Percentiles rank a stretch among this genome's conserved stretches.
Conservation (phyloP, 108 stramenopile species). For the Nannochloropsis gaditana region DNA sequence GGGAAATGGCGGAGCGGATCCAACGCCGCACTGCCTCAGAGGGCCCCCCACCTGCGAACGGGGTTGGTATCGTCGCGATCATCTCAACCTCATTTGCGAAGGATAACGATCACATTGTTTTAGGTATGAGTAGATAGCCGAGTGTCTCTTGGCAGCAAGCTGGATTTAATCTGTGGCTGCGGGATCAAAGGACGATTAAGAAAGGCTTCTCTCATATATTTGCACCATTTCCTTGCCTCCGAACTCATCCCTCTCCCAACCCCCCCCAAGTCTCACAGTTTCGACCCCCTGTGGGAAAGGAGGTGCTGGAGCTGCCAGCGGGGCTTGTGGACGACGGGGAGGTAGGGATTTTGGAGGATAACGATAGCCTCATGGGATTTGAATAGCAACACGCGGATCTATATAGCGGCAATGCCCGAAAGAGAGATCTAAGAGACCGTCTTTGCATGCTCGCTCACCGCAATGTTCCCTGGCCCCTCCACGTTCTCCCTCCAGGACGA, state of each 20-base stretch:
- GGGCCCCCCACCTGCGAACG: neutral
- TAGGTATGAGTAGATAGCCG: neutral
- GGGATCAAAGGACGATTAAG: too few relatives aligned
- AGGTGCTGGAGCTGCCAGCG: slow-evolving; percentile 39
- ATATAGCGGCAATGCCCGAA: too few relatives aligned
- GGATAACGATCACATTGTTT: slow-evolving; percentile 1
- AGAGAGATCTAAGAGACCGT: too few relatives aligned
- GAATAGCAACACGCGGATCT: too few relatives aligned
- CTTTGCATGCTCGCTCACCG: too few relatives aligned
- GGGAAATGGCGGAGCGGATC: neutral
- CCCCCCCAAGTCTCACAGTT: slow-evolving; percentile 38
- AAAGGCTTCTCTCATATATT: neutral
- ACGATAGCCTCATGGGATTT: too few relatives aligned
- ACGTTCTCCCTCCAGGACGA: neutral
- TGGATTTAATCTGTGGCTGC: too few relatives aligned
- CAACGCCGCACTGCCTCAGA: neutral
- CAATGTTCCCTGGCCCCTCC: too few relatives aligned
- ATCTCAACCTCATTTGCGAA: neutral
- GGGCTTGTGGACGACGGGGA: slow-evolving; percentile 40
- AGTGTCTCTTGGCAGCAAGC: too few relatives aligned
- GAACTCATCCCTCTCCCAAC: neutral
- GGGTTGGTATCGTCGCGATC: neutral
- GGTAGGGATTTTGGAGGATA: neutral
- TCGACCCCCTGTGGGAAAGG: slow-evolving; percentile 36
- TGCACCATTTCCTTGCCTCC: neutral